phyloP scores from a whole-genome alignment of 169 alveolate species.

The Plasmodium gonderi region DNA sequence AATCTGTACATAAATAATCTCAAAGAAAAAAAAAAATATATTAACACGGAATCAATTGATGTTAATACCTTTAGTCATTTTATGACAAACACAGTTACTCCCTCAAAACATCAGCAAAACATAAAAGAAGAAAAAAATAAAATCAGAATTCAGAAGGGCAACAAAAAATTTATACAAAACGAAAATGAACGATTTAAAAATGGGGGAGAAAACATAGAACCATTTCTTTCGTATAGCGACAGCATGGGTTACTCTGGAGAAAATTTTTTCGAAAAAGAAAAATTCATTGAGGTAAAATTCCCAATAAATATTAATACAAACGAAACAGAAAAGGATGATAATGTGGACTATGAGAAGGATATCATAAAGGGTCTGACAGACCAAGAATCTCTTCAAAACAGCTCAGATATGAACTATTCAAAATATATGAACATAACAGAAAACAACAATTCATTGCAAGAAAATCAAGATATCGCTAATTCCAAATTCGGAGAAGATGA shows the following conservation, averaged over 20 bases:
- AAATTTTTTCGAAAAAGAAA: slow-evolving; percentile 51
- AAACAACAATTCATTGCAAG: not conserved
- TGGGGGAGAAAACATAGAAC: not conserved
- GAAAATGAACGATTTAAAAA: not conserved
- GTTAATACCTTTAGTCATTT: not conserved
- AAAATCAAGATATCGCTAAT: not conserved
- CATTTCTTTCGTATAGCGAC: not conserved
- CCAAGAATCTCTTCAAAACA: not conserved
- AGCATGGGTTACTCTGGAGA: not conserved
- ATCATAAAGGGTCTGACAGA: not conserved
- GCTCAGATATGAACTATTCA: not conserved
- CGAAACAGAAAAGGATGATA: not conserved
- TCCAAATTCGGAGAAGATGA: slow-evolving; percentile 5
- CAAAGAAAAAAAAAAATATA: slow-evolving; percentile 1
- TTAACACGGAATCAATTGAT: not conserved
- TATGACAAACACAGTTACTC: not conserved
- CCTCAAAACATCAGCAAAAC: not conserved
- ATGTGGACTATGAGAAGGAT: not conserved
- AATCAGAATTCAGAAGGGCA: not conserved
- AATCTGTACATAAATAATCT: not conserved
- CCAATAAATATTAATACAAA: not conserved
- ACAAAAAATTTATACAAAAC: not conserved
- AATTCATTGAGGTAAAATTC: slow-evolving; percentile 21
- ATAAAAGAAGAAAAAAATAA: not conserved
- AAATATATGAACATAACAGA: not conserved